Evolutionary conservation across 23 red algal genomes (phyloP), one percentile per base, ranked within the genome.

Genomic region (Gracilaria domingensis): DNA sequence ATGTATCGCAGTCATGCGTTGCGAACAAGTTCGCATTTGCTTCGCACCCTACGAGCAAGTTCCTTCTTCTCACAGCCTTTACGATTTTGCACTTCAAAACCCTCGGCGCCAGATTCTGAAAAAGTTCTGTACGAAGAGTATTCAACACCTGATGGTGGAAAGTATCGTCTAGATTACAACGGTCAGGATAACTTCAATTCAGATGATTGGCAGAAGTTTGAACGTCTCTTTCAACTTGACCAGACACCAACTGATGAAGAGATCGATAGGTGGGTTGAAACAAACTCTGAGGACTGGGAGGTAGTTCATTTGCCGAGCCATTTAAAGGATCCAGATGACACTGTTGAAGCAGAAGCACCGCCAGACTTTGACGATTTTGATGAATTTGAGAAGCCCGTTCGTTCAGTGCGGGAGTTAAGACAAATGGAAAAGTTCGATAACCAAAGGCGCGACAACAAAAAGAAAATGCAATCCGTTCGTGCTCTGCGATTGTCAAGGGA

Each of bases 71-170:
- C 36, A 40, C 34, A 44, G 34, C 5, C 5, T 74, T 44, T 29
- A 29, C 34, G 69, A 11, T 42, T 37, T n/a, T 74, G 35, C 36
- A 17, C 69, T 36, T 42, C 34, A 12, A 74, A 74, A 29, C 34
- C 34, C 20, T 16, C 36, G 17, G 1, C 34, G 11, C 7, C 34
- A 18, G 21, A 38, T 7, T 7, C 38, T 0, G 72, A 77, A 37
- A 6, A 48, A 12, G 21, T 77, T 25, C 45, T 77, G 11, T 77
- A 77, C 72, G 72, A 77, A 50, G 72, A 77, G 12, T 77, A 77
- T 42, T 5, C 17, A 37, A 77, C 72, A 28, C 72, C 72, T 18
- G 16, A 30, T 34, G 72, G 72, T 28, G 72, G 42, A 8, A 51
- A 34, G 0, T 77, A 77, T 37, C 72, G 72, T 50, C 39, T 77